Base-by-base conservation (phyloP, 2,329 filamentous ascomycete species). In the Juglanconis oblonga region DNA sequence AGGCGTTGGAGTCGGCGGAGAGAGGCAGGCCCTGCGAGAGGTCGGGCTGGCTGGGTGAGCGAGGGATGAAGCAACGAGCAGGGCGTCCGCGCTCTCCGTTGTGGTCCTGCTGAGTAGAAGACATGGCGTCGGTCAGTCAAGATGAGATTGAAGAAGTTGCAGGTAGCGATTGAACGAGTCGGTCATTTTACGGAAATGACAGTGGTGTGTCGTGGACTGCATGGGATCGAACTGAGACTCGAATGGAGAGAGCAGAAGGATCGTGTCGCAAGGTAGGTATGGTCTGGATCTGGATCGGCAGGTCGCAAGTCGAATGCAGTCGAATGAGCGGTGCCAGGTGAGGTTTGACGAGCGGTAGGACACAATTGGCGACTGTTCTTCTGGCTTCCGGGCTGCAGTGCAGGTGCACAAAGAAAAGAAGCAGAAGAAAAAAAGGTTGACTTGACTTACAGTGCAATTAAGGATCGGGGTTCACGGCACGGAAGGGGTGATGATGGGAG, bases 381-480 rank as follows among this genome's bases (percentile, higher is more conserved):
- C 52, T 61, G 54, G 35, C 29, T n/a, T 40, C 47, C 59, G 50
- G 54, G 61, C 51, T 58, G 58, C 58, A 52, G 54, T 52, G 48
- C 45, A 50, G 32, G 50, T 49, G 48, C 54, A 61, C 52, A 60
- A 49, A 45, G 49, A 29, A 50, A 24, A n/a, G 55, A 29, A 35
- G 13, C 2, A 45, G 10, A 57, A 45, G 38, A 52, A 55, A 49
- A 59, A 60, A 35, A 24, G 24, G 24, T 24, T 24, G 52, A 44
- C 55, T 32, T 54, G n/a, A 69, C 67, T 67, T 67, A 69, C 67
- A 64, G 57, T 64, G 59, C 56, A 62, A 45, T 54, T 6, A 24
- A 24, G 24, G 24, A 24, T 24, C 24, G 24, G 24, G 24, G 24
- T 24, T 24, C 24, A 24, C 24, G 24, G 24, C 24, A 24, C 24